Percentiles rank a stretch among this genome's conserved stretches.
Conservation (phyloP, 2,329 filamentous ascomycete genomes). For the Xylariaceae sp. region DNA sequence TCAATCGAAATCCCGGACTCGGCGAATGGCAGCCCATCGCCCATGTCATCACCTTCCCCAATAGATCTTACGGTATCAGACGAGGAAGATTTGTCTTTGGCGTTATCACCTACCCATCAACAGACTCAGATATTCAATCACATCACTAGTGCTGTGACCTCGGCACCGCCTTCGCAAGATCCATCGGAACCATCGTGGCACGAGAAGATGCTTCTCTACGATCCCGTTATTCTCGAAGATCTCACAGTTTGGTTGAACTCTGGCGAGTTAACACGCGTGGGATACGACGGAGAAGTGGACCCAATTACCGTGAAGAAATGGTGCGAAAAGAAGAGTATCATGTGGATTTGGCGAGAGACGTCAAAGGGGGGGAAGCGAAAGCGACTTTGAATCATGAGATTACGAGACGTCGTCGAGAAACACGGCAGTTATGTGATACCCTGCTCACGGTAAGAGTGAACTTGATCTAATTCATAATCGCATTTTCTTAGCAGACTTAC, state of each 20-base stretch:
- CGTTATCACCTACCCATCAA: constrained; percentile 39
- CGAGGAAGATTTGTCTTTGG: constrained; percentile 42
- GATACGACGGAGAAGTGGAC: constrained; percentile 60
- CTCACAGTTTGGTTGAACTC: constrained; percentile 77
- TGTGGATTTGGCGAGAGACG: constrained; percentile 68
- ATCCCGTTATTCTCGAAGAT: constrained; percentile 84
- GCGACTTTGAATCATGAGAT: constrained; percentile 33
- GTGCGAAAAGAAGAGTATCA: constrained; percentile 84
- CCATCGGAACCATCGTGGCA: constrained; percentile 64
- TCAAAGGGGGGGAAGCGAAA: constrained; percentile 49
- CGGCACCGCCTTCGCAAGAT: constrained; percentile 46
- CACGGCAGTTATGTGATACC: constrained; percentile 18
- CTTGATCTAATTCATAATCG: too few species aligned
- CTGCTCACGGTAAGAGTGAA: constrained; percentile 10
- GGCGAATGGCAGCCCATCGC: constrained; percentile 35
- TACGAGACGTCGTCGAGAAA: constrained; percentile 2
- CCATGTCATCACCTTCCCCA: constrained; percentile 34
- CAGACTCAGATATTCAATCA: constrained; percentile 44
- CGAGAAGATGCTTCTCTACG: constrained; percentile 90
- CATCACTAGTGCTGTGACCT: constrained; percentile 52
- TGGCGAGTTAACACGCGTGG: constrained; percentile 57
- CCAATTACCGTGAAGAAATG: constrained; percentile 71
- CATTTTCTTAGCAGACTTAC: too few species aligned
- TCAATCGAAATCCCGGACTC: constrained; percentile 48
- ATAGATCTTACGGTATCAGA: constrained; percentile 40